Evolutionary conservation across 2,329 filamentous ascomycete genomes (phyloP).

Genomic region (Trichoderma sp.): DNA sequence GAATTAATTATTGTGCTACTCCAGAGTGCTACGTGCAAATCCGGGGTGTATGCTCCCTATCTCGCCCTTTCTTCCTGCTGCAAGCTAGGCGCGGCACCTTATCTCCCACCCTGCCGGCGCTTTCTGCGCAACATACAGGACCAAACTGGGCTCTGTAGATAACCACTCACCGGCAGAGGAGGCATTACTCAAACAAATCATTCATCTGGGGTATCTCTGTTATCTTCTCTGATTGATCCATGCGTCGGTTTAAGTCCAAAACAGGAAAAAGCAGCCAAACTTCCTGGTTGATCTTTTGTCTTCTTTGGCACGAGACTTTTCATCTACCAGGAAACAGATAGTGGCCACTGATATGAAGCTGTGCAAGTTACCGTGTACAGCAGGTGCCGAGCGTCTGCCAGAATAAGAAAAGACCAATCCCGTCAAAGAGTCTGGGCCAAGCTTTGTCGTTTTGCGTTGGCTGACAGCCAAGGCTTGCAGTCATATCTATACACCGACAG

Average conservation of each 20-base stretch:
- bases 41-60: conserved; percentile 27
- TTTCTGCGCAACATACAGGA: conserved; percentile 8
- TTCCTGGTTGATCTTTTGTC: not conserved
- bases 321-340: not conserved
- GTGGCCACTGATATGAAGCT: not conserved
- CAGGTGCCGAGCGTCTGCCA: not conserved
- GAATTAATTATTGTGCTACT: conserved; percentile 18
- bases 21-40: conserved; percentile 17
- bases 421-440: not conserved
- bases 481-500: not conserved
- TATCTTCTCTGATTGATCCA: conserved; percentile 24
- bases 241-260: not conserved
- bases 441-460: not conserved
- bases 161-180: not conserved
- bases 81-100: conserved; percentile 26
- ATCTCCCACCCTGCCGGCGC: conserved; percentile 23
- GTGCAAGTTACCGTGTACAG: not conserved
- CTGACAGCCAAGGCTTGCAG: not conserved
- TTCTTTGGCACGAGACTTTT: not conserved
- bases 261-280: not conserved
- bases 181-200: conserved; percentile 20
- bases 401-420: not conserved
- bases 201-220: conserved; percentile 9
- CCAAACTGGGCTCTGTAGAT: conserved; percentile 10
- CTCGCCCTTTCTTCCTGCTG: not conserved